Conservation (phyloP, 2,329 filamentous ascomycete species). For the Sporothrix phasma region DNA sequence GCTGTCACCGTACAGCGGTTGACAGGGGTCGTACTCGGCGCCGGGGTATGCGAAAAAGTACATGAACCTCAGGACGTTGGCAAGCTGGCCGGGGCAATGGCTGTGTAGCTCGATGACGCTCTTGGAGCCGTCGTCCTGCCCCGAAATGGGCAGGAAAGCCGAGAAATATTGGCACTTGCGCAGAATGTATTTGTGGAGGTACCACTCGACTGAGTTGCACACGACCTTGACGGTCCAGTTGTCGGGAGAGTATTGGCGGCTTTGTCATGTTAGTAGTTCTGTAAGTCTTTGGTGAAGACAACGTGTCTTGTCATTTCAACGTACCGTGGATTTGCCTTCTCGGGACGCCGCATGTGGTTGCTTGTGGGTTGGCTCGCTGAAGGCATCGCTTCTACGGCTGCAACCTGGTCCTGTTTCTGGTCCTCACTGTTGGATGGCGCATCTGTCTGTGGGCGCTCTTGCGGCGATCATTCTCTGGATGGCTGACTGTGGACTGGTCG, state of each 20-base stretch:
- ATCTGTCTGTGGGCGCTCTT: no score
- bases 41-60: constrained; percentile 21
- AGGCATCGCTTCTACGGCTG: neutral
- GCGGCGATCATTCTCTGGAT: no score
- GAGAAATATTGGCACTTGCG: constrained; percentile 13
- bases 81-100: constrained; percentile 19
- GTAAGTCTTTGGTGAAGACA: no score
- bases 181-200: constrained; percentile 15
- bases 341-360: neutral
- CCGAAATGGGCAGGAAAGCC: neutral
- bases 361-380: neutral
- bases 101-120: constrained; percentile 12
- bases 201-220: constrained; percentile 10
- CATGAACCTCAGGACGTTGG: constrained; percentile 23
- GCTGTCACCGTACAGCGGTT: constrained; percentile 18
- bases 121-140: neutral
- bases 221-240: constrained; percentile 14
- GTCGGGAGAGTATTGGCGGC: neutral
- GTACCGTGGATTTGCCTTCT: neutral
- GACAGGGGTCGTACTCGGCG: constrained; percentile 10
- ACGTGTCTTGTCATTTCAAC: no score
- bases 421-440: no score
- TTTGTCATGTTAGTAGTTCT: neutral
- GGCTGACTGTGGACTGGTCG: neutral
- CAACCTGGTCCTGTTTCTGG: neutral